A percentile compares a stretch with the other conserved stretches of the same genome.
These are phyloP conservation scores for Pleurotus cornucopiae DNA, from an alignment of 768 basidiomycete species.

Conservation along the genomic window DNA sequence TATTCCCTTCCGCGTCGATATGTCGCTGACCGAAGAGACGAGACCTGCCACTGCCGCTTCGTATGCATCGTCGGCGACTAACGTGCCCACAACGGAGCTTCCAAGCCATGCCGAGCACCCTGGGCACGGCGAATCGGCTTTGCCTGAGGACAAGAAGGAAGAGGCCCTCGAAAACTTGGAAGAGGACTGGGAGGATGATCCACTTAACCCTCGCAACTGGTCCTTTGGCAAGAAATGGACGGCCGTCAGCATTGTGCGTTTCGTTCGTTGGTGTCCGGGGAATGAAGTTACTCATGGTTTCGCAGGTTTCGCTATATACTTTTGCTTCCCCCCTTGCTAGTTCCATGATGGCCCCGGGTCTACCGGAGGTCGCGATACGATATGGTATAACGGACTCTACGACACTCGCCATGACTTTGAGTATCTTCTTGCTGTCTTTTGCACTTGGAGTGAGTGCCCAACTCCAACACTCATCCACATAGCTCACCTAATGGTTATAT, in stretches of 20 bases:
- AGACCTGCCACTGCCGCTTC: not conserved
- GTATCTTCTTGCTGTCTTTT: conserved; percentile 66
- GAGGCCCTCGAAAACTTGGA: conserved; percentile 17
- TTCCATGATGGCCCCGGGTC: conserved; percentile 73
- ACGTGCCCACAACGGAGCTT: not conserved
- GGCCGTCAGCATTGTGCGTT: conserved; percentile 31
- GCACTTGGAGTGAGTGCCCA: conserved; percentile 47
- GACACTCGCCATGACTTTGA: conserved; percentile 53
- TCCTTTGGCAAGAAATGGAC: conserved; percentile 37
- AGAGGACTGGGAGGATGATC: conserved; percentile 23
- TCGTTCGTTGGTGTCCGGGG: not conserved
- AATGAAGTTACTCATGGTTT: too few species aligned
- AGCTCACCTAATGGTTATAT: not conserved
- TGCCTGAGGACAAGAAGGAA: conserved; percentile 20
- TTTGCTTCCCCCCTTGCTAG: conserved; percentile 42
- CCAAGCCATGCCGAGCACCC: conserved; percentile 2
- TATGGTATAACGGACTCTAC: conserved; percentile 53
- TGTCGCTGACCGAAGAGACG: too few species aligned
- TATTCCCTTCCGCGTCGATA: too few species aligned
- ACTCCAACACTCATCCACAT: not conserved
- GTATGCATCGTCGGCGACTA: not conserved
- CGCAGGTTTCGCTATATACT: conserved; percentile 57
- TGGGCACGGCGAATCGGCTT: conserved; percentile 17
- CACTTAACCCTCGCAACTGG: conserved; percentile 32
- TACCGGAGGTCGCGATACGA: conserved; percentile 49